Base-by-base conservation (phyloP, 2,329 filamentous ascomycete genomes). In the Parastagonospora avenae region DNA sequence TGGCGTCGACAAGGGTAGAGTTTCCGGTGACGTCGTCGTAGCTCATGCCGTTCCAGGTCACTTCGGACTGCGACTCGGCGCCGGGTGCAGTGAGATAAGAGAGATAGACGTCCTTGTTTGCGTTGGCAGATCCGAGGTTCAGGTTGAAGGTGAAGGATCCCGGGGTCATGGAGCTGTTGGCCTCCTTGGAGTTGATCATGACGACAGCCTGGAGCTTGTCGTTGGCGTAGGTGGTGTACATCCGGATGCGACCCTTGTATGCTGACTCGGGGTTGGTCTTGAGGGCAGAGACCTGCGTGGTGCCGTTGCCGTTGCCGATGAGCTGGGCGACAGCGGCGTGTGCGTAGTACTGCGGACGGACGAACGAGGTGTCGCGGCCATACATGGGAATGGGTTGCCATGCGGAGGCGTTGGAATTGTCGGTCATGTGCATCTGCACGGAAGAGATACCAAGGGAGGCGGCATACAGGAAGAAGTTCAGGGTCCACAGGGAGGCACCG, bases 341-440 rank as follows among this genome's bases (percentile, higher is more conserved):
- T 50, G 76, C 78, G 54, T 81, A 81, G 70, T 82, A 82, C 39
- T 75, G 68, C 1, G 79, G 79, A 24, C 79, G 75, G 8, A 81
- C 77, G 55, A 75, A 75, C 1, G 77, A 74, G 1, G 77, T 76
- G 24, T 68, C 64, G 4, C 64, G 71, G 27, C 70, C 75, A 54
- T 76, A 72, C 51, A 73, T 66, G 14, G 66, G 42, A 32, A 77
- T 68, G 12, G 80, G 80, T 54, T 79, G 75, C 80, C 80, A 82
- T 2, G 79, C 77, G 48, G 75, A 75, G 6, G 79, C 77, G 57
- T 78, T 78, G 52, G 79, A 80, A 64, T 80, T 80, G 64, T 80
- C 78, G 8, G 79, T 82, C 79, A 82, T 81, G 71, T 82, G 80
- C 72, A 82, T 77, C 54, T 80, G 74, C 2, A 82, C 78, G 8